Evolutionary conservation across 2,329 filamentous ascomycete species (phyloP).

Genomic region (Fusarium nygamai): DNA sequence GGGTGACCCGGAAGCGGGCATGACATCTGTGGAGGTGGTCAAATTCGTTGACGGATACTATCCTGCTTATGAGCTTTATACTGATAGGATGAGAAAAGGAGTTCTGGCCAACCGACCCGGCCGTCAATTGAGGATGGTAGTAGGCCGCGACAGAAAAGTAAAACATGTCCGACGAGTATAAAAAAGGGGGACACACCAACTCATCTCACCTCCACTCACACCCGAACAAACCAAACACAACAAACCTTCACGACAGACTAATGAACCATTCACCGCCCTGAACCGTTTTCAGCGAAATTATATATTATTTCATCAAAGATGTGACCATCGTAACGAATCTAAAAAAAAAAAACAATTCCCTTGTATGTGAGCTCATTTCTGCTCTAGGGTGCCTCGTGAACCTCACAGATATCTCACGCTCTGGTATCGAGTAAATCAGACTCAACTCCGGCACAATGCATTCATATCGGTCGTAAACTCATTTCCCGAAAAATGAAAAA

Average conservation of each 20-base stretch:
- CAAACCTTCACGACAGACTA: slow-evolving; percentile 25
- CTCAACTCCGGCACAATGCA: slow-evolving; percentile 42
- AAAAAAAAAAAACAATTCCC: slow-evolving; percentile 8
- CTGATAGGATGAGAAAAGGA: slow-evolving; percentile 66
- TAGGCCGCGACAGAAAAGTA: slow-evolving; percentile 69
- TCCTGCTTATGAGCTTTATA: slow-evolving; percentile 77
- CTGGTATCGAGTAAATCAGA: slow-evolving; percentile 31
- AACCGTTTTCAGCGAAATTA: slow-evolving; percentile 25
- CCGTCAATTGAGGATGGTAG: slow-evolving; percentile 69
- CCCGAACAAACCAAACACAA: background rate
- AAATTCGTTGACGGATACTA: slow-evolving; percentile 77
- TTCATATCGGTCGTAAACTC: slow-evolving; percentile 40
- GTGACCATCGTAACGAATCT: slow-evolving; percentile 29
- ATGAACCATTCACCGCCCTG: slow-evolving; percentile 32
- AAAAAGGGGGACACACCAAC: background rate
- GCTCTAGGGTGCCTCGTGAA: slow-evolving; percentile 21
- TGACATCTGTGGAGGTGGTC: slow-evolving; percentile 83
- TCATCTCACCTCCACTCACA: background rate
- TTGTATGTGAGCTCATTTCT: slow-evolving; percentile 25
- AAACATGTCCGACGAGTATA: slow-evolving; percentile 63
- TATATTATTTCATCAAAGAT: background rate
- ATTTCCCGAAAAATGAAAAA: slow-evolving; percentile 13
- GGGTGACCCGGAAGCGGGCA: slow-evolving; percentile 69
- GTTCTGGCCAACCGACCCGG: slow-evolving; percentile 61
- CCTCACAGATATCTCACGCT: slow-evolving; percentile 23